Base-by-base conservation (phyloP, 345 rosid species). In the Brassica napus region DNA sequence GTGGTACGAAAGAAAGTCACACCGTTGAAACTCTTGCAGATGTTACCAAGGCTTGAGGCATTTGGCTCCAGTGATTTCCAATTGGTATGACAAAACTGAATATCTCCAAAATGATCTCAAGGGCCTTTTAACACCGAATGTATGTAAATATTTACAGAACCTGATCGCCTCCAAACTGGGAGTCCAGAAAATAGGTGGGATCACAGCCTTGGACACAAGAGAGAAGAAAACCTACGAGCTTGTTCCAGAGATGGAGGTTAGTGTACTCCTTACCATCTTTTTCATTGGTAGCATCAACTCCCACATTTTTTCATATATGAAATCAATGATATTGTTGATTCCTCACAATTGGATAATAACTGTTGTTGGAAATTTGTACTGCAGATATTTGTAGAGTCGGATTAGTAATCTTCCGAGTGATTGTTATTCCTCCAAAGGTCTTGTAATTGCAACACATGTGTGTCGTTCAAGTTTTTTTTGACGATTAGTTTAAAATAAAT, bases 191-290 rank as follows among this genome's bases (percentile, higher is more conserved):
- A 90, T 95, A 34, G 75, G 86, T 11, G 97, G 97, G 66, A 86
- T 95, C 78, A 87, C 88, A 21, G 87, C 93, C 82, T 88, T 85
- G 2, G 92, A 93, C 86, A 86, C 84, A 69, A 75, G 83, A 66
- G 97, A 90, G 85, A 87, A 85, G 72, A 90, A 72, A 82, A 84
- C 85, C 12, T 88, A 85, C 72, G 90, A 89, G 62, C 90, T 90
- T 23, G 73, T 91, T 85, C 88, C 89, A 14, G 98, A 95, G 83
- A 74, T 89, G 80, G 99, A 93, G 98, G 98, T 91, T 68, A 68
- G 97, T 72, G 78, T 61, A 21, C 59, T 18, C 24, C 26, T 24
- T 24, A 12, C 21, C 11, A 32, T 8, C 12, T 74, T 35, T 31
- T 72, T 3, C 6, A 26, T 57, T 11, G 58, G 26, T 37, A 34